A percentile compares a stretch with the other conserved stretches of the same genome.
Conservation (phyloP, 257 asterid species). For the Solanum paucissectum region DNA sequence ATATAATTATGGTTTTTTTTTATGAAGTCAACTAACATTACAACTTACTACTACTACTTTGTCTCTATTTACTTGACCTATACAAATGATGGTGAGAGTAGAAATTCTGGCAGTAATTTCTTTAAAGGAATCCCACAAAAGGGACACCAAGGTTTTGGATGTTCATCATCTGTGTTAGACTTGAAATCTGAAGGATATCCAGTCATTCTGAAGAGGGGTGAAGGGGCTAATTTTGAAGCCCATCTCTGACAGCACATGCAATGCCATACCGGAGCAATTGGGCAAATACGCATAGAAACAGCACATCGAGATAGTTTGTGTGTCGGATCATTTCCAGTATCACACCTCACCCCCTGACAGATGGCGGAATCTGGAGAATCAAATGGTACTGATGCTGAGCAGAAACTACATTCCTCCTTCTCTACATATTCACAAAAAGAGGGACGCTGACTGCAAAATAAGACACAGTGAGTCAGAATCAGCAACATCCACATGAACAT, state of each 20-base stretch:
- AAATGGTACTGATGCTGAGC: conserved; percentile 67
- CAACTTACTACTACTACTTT: background rate
- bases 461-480: background rate
- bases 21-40: background rate
- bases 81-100: conserved; percentile 61
- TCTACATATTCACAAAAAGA: conserved; percentile 16
- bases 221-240: conserved; percentile 42
- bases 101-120: conserved; percentile 54
- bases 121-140: conserved; percentile 77
- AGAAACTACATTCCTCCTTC: conserved; percentile 57
- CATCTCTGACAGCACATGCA: conserved; percentile 62
- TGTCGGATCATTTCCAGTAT: conserved; percentile 16
- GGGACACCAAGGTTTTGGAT: conserved; percentile 57
- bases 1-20: background rate
- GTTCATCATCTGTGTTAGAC: conserved; percentile 12
- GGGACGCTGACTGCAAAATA: conserved; percentile 14
- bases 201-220: conserved; percentile 33
- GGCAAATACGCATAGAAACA: conserved; percentile 59
- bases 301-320: conserved; percentile 62
- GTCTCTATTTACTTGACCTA: conserved; percentile 4
- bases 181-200: conserved; percentile 38
- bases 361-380: conserved; percentile 55
- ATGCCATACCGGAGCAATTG: conserved; percentile 58
- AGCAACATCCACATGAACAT: background rate
- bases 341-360: conserved; percentile 38